These are phyloP conservation scores for Chytridiales sp. DNA, from an alignment of 371 early-diverging fungal species.

Conservation along the genomic window DNA sequence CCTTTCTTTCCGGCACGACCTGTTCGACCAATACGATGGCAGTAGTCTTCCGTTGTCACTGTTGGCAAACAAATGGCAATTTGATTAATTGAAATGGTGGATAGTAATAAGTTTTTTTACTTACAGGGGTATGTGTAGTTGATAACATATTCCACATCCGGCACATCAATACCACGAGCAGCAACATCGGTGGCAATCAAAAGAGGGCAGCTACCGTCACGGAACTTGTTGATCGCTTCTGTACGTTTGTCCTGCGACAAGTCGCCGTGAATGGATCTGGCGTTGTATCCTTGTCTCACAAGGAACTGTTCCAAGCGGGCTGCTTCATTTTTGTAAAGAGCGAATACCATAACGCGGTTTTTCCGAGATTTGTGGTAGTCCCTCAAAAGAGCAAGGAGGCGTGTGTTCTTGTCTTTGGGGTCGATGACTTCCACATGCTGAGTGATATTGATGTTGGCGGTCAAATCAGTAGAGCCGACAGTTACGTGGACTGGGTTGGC, in stretches of 20 bases:
- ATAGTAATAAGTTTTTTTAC: background rate
- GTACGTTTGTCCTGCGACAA: slow-evolving; percentile 71
- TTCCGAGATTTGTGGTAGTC: slow-evolving; percentile 72
- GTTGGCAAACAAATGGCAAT: background rate
- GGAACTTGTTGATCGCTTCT: slow-evolving; percentile 69
- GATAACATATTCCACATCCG: slow-evolving; percentile 96
- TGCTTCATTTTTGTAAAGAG: slow-evolving; percentile 93
- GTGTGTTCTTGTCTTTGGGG: slow-evolving; percentile 56
- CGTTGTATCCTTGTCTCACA: slow-evolving; percentile 74
- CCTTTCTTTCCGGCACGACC: slow-evolving; percentile 94
- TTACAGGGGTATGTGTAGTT: slow-evolving; percentile 93
- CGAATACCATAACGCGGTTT: slow-evolving; percentile 88
- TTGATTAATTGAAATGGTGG: background rate
- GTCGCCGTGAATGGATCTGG: slow-evolving; percentile 84
- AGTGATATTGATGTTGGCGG: slow-evolving; percentile 86
- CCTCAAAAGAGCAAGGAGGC: slow-evolving; percentile 74
- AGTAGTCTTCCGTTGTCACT: slow-evolving; percentile 90
- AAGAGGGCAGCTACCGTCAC: slow-evolving; percentile 67
- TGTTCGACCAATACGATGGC: slow-evolving; percentile 93
- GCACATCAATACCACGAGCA: slow-evolving; percentile 92
- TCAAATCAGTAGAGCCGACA: slow-evolving; percentile 89
- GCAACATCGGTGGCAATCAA: slow-evolving; percentile 95
- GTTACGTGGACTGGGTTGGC: slow-evolving; percentile 85
- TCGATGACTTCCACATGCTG: slow-evolving; percentile 92
- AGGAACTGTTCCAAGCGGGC: slow-evolving; percentile 72